phyloP scores from a whole-genome alignment of 176 grass and related monocot genomes.

The Oryza longistaminata region DNA sequence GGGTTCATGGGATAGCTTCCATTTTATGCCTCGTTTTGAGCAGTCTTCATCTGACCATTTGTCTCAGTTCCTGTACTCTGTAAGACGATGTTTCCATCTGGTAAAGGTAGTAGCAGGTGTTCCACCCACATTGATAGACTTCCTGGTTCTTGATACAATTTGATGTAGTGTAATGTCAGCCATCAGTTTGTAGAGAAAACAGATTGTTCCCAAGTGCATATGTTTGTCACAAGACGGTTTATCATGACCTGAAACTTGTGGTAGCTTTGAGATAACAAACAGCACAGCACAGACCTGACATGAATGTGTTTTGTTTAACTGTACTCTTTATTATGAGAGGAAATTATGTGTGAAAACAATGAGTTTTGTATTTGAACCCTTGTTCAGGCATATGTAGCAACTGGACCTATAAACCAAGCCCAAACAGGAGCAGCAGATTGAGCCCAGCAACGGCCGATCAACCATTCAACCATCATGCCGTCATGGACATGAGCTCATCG shows the following conservation, averaged over 20 bases:
- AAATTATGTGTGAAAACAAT: background rate
- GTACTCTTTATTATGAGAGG: background rate
- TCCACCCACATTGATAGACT: background rate
- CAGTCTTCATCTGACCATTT: background rate
- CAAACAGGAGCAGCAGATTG: background rate
- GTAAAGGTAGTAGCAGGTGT: background rate
- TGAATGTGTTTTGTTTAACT: background rate
- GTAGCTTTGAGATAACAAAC: background rate
- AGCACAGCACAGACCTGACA: background rate
- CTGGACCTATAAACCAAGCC: background rate
- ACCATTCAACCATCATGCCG: too few species aligned
- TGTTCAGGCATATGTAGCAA: background rate
- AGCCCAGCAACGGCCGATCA: background rate
- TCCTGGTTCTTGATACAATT: background rate
- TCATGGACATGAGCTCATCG: too few species aligned
- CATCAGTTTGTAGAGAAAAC: background rate
- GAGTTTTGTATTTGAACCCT: background rate
- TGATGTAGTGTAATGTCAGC: conserved; percentile 8
- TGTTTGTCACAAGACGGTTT: conserved; percentile 5
- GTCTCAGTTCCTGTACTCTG: background rate
- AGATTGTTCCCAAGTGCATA: background rate
- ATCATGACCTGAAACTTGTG: background rate
- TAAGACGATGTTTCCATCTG: background rate
- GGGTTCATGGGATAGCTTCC: conserved; percentile 65
- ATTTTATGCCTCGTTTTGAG: background rate